Conservation (phyloP, 2,329 filamentous ascomycete genomes). For the Akanthomyces uredinophilus region DNA sequence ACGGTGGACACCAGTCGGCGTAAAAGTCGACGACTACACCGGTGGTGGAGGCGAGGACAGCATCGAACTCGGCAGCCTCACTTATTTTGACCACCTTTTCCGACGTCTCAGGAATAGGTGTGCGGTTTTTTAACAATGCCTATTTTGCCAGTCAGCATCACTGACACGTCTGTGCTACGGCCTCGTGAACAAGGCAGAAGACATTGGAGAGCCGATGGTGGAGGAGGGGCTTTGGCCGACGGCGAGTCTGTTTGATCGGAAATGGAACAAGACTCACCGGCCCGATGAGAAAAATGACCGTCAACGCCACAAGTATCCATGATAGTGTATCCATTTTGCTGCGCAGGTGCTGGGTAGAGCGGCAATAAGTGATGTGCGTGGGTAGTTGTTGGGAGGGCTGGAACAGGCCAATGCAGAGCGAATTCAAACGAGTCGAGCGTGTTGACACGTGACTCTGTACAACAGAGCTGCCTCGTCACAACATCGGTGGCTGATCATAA, state of each 20-base stretch:
- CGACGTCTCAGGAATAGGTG: slow-evolving; percentile 36
- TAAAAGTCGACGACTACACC: slow-evolving; percentile 77
- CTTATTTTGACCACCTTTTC: slow-evolving; percentile 32
- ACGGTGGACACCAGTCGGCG: slow-evolving; percentile 87
- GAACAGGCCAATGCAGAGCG: neutral
- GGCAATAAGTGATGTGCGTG: neutral
- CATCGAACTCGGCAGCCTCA: slow-evolving; percentile 23
- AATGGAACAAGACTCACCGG: neutral
- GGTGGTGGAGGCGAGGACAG: slow-evolving; percentile 34
- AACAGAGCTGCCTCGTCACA: too few relatives aligned
- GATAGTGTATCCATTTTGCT: neutral
- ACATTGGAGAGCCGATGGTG: neutral
- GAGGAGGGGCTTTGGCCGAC: neutral
- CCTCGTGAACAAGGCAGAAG: too few relatives aligned
- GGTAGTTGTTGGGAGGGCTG: neutral
- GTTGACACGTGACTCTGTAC: neutral
- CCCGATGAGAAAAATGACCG: neutral
- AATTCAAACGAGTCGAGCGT: neutral
- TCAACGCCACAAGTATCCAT: neutral
- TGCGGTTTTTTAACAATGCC: neutral
- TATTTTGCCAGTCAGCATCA: neutral
- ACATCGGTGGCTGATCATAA: too few relatives aligned
- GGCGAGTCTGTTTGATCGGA: neutral
- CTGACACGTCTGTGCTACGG: neutral
- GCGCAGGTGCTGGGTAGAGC: neutral